These are phyloP conservation scores for Candida anutae DNA, from an alignment of 1,139 yeast genomes.

Conservation along the genomic window DNA sequence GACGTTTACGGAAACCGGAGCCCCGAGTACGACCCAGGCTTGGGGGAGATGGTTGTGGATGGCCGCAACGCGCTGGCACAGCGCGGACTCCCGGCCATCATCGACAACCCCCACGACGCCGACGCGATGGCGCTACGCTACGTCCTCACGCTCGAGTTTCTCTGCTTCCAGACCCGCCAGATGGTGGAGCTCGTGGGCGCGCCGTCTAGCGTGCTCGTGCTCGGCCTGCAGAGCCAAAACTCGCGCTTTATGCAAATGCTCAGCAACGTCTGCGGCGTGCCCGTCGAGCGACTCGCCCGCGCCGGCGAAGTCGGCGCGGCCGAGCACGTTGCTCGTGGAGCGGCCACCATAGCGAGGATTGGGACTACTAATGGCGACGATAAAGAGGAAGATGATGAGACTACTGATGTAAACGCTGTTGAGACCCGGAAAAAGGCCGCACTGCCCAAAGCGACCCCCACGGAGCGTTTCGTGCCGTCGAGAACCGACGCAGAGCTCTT, in stretches of 20 bases:
- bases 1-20: constrained; percentile 51
- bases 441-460: too few species aligned
- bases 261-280: constrained; percentile 13
- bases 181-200: constrained; percentile 21
- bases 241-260: constrained; percentile 28
- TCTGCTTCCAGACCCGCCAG: constrained; percentile 42
- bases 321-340: too few species aligned
- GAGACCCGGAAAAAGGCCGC: too few species aligned
- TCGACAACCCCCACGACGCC: constrained; percentile 1
- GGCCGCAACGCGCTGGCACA: constrained; percentile 24
- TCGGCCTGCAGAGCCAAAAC: constrained; percentile 49
- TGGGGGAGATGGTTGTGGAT: constrained; percentile 44
- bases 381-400: too few species aligned
- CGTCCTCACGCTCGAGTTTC: constrained; percentile 39
- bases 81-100: constrained; percentile 2
- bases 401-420: too few species aligned
- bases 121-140: constrained; percentile 30
- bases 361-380: too few species aligned
- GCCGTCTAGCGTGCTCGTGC: constrained; percentile 24
- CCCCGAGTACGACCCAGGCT: constrained; percentile 42
- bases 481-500: too few species aligned
- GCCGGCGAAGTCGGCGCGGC: too few species aligned
- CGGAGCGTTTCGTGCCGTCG: too few species aligned
- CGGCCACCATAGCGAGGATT: neutral
- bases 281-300: constrained; percentile 10